phyloP scores from a whole-genome alignment of 805 yeast species.

The Helenozyma rhizophorensis region DNA sequence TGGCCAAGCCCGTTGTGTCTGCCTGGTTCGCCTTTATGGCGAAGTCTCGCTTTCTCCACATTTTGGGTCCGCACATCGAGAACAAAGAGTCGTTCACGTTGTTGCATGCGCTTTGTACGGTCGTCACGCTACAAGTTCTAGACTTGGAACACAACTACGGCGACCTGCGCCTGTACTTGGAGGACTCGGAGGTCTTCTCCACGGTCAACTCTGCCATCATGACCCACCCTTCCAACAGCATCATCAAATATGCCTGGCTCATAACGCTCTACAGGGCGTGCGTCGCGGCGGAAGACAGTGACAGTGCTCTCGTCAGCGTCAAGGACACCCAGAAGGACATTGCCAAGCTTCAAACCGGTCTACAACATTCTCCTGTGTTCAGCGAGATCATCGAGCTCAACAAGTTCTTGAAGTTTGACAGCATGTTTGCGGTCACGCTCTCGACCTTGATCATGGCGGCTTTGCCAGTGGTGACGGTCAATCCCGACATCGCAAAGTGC shows the following conservation, averaged over 20 bases:
- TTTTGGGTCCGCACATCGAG: slow-evolving; percentile 23
- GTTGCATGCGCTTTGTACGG: slow-evolving; percentile 45
- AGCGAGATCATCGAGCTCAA: slow-evolving; percentile 39
- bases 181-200: slow-evolving; percentile 33
- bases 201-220: slow-evolving; percentile 38
- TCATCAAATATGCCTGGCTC: slow-evolving; percentile 65
- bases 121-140: slow-evolving; percentile 48
- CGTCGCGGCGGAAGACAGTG: slow-evolving; percentile 29
- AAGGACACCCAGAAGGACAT: slow-evolving; percentile 2
- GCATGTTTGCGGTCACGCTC: slow-evolving; percentile 46
- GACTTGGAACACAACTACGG: slow-evolving; percentile 46
- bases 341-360: slow-evolving; percentile 1
- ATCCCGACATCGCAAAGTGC: slow-evolving; percentile 40
- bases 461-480: slow-evolving; percentile 46
- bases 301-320: slow-evolving; percentile 17
- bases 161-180: slow-evolving; percentile 6
- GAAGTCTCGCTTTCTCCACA: slow-evolving; percentile 21
- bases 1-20: slow-evolving; percentile 28
- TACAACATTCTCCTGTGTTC: slow-evolving; percentile 36
- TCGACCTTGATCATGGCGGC: slow-evolving; percentile 42
- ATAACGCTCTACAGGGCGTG: slow-evolving; percentile 52
- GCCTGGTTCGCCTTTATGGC: slow-evolving; percentile 57
- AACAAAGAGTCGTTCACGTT: slow-evolving; percentile 24
- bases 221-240: slow-evolving; percentile 33
- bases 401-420: slow-evolving; percentile 43